Evolutionary conservation across 768 basidiomycete species (phyloP), one percentile per base, ranked within the genome.

Genomic region (Botryobasidium botryosum): DNA sequence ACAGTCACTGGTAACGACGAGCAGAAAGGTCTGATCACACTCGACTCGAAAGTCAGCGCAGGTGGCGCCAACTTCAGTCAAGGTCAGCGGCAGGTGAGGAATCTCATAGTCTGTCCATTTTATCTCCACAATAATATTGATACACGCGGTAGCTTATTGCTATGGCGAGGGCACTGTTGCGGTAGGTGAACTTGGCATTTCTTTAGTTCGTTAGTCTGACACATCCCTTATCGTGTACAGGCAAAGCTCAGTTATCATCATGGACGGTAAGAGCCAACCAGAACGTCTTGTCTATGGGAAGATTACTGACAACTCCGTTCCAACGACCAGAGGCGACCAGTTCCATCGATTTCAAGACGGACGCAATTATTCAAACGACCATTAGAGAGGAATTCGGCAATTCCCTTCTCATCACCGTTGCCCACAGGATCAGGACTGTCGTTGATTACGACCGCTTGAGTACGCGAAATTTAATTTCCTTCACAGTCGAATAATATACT

Each of bases 11-110:
- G 33, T 5, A 40, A 68, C 2, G 79, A 81, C 18, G 44, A 54
- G 25, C 79, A 72, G 55, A 68, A 66, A 1, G 64, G 64, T 1
- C 25, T 46, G 0, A 64, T 91, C 24, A 68, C 73, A 1, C 67
- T 92, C 3, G 75, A 83, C 17, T 83, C 79, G 0, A 75, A 79
- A 49, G 79, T 92, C 6, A 84, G 84, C 1, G 69, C 83, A 1
- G 87, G 87, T 0, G 88, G 88, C 0, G 68, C 75, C 25, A 92
- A 94, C 63, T 91, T 94, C 60, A 90, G 84, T 1, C 84, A 88
- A 48, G 90, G 91, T 6, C 88, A 96, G 57, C 61, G 87, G 8
- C 90, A 96, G 23, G 42, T 52, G n/a, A n/a, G n/a, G n/a, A n/a
- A n/a, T n/a, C n/a, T n/a, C n/a, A n/a, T n/a, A n/a, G n/a, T n/a